Base-by-base conservation (phyloP, 495 filamentous ascomycete genomes). In the Hyphodiscus hymeniophilus region DNA sequence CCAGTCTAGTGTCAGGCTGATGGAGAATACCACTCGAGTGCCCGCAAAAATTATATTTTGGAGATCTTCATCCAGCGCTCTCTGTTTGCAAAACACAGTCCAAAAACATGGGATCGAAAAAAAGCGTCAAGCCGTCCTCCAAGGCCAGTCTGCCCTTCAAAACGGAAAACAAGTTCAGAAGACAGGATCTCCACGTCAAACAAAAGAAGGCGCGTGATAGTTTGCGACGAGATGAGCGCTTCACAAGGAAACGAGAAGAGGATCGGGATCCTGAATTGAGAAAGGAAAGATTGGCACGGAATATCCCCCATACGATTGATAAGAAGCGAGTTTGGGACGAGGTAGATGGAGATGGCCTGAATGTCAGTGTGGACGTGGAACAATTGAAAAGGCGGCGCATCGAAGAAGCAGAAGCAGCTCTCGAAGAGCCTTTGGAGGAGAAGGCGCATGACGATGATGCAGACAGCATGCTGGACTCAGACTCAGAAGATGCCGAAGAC, bases 251-350 rank as follows among this genome's bases (percentile, higher is more conserved):
- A 64, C 83, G 78, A 61, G 84, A 92, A 61, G 92, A 98, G 65
- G 76, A 81, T 54, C 84, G 81, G 63, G 77, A 96, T 55, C 90
- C 92, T n/a, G 71, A 74, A 35, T 63, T 95, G 41, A 75, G 77
- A 42, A 77, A 76, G 44, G 75, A 82, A 44, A 74, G 92, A 54
- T 69, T 87, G 40, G 79, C 72, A 52, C 76, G 73, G 54, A 97
- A 96, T 67, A 71, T 89, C 32, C 88, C 92, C 2, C 61, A 79
- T 32, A 95, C 88, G 2, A 76, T 96, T 18, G 92, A 97, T 52
- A 77, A 80, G 38, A 96, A 95, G 73, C 70, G 92, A 60, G 79
- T 87, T 42, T 98, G 90, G 91, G 92, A 97, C 58, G 56, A 59
- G 1, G 78, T 83, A n/a, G 85, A 85, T 47, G 81, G 83, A 38